phyloP scores from a whole-genome alignment of 306 rosid species.

The Ceratonia siliqua region DNA sequence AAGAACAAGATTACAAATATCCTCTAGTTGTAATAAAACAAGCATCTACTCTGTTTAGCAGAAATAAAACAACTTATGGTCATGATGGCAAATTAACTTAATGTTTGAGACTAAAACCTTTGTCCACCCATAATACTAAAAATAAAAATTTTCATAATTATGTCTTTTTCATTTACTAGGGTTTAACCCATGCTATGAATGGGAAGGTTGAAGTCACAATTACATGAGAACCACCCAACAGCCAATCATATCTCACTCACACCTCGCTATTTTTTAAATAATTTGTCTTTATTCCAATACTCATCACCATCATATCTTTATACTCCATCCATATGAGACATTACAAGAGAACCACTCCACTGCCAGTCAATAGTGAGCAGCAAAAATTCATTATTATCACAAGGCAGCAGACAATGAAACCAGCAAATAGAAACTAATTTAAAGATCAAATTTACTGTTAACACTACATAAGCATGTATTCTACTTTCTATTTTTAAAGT shows the following conservation, averaged over 20 bases:
- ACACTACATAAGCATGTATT: constrained; percentile 4
- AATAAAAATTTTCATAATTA: constrained; percentile 1
- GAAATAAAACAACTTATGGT: constrained; percentile 21
- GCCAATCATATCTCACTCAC: too few species aligned
- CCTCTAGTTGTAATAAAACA: constrained; percentile 13
- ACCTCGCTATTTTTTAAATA: too few species aligned
- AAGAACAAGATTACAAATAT: constrained; percentile 7
- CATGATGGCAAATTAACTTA: background rate
- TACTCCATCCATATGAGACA: constrained; percentile 22
- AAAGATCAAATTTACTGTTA: constrained; percentile 1
- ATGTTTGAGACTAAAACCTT: background rate
- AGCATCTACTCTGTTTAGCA: constrained; percentile 3
- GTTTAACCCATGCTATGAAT: too few species aligned
- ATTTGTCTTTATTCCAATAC: background rate
- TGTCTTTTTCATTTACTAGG: too few species aligned
- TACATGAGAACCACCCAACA: too few species aligned
- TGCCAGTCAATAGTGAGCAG: constrained; percentile 6
- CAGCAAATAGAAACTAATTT: background rate
- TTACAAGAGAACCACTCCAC: constrained; percentile 22
- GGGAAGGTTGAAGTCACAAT: too few species aligned
- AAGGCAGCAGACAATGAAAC: constrained; percentile 22
- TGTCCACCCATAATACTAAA: background rate
- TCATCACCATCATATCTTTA: constrained; percentile 12
- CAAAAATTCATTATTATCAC: constrained; percentile 8
- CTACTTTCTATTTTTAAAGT: background rate